Conservation (phyloP, 2,329 filamentous ascomycete genomes). For the Hymenoscyphus infarciens region DNA sequence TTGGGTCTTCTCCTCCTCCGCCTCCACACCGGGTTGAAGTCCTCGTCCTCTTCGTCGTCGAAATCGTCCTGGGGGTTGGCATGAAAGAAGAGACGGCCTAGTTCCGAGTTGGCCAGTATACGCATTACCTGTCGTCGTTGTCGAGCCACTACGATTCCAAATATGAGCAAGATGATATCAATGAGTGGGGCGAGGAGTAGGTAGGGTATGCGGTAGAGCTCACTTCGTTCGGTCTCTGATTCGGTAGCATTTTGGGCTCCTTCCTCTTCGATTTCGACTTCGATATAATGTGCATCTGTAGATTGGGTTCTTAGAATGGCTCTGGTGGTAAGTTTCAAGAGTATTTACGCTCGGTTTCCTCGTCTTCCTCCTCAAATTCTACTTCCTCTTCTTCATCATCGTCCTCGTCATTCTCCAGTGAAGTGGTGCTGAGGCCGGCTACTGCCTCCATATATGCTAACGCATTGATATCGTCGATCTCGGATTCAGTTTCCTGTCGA, state of each 20-base stretch:
- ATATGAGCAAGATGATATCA: slow-evolving; percentile 30
- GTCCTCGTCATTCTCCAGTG: slow-evolving; percentile 16
- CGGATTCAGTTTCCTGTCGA: slow-evolving; percentile 19
- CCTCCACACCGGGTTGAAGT: slow-evolving; percentile 40
- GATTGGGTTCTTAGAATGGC: background rate
- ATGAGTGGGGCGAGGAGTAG: slow-evolving; percentile 12
- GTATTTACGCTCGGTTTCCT: slow-evolving; percentile 8
- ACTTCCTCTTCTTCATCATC: slow-evolving; percentile 17
- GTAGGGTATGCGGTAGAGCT: slow-evolving; percentile 26
- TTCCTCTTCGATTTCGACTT: slow-evolving; percentile 34
- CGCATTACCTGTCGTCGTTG: slow-evolving; percentile 25
- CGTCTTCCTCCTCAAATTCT: slow-evolving; percentile 14
- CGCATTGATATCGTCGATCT: slow-evolving; percentile 5
- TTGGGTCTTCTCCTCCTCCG: slow-evolving; percentile 41
- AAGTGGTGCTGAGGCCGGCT: background rate
- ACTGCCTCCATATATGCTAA: slow-evolving; percentile 5
- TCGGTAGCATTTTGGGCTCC: slow-evolving; percentile 35
- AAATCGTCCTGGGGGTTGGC: slow-evolving; percentile 18
- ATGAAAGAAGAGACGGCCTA: slow-evolving; percentile 26
- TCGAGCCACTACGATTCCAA: slow-evolving; percentile 26
- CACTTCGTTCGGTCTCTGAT: slow-evolving; percentile 34
- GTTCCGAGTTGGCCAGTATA: slow-evolving; percentile 24
- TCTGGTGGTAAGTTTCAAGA: background rate
- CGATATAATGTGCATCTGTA: slow-evolving; percentile 21
- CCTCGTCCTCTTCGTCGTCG: slow-evolving; percentile 26